These are phyloP conservation scores for Parathielavia appendiculata DNA, from an alignment of 495 filamentous ascomycete species.

Conservation along the genomic window DNA sequence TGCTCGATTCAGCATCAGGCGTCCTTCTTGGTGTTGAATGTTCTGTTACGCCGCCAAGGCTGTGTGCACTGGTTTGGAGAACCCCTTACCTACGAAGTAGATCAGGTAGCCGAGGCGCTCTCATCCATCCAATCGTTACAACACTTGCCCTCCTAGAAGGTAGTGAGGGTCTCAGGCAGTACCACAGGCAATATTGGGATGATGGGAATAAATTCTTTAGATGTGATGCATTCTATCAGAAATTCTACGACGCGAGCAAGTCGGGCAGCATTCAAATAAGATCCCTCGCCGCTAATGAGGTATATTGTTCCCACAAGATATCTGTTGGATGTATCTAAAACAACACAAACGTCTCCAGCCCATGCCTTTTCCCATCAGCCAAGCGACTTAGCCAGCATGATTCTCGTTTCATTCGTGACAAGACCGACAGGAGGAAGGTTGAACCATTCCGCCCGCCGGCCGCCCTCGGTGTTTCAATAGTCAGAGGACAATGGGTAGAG, in stretches of 20 bases:
- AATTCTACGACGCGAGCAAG: neutral
- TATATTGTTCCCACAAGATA: neutral
- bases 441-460: neutral
- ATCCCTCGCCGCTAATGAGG: neutral
- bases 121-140: too few species aligned
- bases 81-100: too few species aligned
- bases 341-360: neutral
- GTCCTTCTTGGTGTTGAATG: too few species aligned
- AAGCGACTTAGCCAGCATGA: neutral
- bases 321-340: neutral
- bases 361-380: neutral
- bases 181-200: too few species aligned
- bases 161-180: too few species aligned
- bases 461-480: neutral
- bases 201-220: too few species aligned
- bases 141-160: too few species aligned
- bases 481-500: neutral
- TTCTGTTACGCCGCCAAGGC: too few species aligned
- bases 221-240: conserved; percentile 4
- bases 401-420: conserved; percentile 10
- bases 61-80: too few species aligned
- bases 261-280: conserved; percentile 1
- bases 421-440: neutral
- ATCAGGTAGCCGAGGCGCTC: too few species aligned
- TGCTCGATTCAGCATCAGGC: neutral